Conservation (phyloP, 1,139 yeast genomes). For the Diutina sp. region DNA sequence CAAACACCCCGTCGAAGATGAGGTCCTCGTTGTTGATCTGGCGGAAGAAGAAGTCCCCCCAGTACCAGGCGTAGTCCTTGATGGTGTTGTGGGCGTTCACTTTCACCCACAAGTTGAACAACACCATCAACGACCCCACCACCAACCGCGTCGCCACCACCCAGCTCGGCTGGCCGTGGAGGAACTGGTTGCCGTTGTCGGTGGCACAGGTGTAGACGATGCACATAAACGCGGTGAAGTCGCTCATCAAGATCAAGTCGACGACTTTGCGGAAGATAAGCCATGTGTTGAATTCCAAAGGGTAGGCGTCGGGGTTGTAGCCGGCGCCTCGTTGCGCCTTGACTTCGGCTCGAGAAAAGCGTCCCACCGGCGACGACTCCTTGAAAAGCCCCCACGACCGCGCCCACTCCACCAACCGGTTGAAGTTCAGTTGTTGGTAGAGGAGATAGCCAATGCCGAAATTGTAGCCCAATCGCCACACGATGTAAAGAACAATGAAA, state of each 20-base stretch:
- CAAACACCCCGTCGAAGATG: slow-evolving; percentile 84
- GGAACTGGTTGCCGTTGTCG: slow-evolving; percentile 25
- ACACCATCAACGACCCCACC: slow-evolving; percentile 36
- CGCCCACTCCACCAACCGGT: slow-evolving; percentile 43
- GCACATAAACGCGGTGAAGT: slow-evolving; percentile 65
- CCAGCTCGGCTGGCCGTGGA: slow-evolving; percentile 22
- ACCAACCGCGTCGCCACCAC: slow-evolving; percentile 23
- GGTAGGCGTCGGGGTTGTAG: slow-evolving; percentile 39
- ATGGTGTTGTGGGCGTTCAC: slow-evolving; percentile 83
- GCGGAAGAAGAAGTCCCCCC: slow-evolving; percentile 89
- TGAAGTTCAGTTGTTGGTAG: slow-evolving; percentile 53
- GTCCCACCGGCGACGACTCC: slow-evolving; percentile 3
- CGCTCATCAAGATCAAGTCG: slow-evolving; percentile 77
- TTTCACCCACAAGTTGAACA: slow-evolving; percentile 79
- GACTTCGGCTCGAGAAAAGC: slow-evolving; percentile 23
- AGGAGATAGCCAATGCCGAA: slow-evolving; percentile 68
- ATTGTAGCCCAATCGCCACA: slow-evolving; percentile 74
- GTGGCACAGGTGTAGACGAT: slow-evolving; percentile 50
- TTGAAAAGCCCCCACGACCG: slow-evolving; percentile 33
- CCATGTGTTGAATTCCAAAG: slow-evolving; percentile 80
- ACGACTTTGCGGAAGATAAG: slow-evolving; percentile 67
- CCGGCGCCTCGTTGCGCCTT: slow-evolving; percentile 40
- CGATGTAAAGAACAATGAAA: slow-evolving; percentile 43
- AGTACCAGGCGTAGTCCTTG: slow-evolving; percentile 89
- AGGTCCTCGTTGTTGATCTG: slow-evolving; percentile 63